Evolutionary conservation across 108 stramenopile genomes (phyloP).

Genomic region (Poteriospumella lacustris): DNA sequence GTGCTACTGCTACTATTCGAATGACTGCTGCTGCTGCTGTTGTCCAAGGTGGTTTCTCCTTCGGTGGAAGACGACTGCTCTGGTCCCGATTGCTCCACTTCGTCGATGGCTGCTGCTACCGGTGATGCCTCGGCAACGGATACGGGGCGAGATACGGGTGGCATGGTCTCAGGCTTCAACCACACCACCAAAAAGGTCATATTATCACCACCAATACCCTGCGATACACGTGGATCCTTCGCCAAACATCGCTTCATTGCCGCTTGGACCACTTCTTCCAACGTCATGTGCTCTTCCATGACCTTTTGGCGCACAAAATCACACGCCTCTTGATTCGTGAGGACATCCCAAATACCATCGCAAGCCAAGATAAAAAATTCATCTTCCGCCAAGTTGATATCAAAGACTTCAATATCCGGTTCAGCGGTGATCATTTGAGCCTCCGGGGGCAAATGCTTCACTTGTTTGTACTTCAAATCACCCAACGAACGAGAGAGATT

Average conservation of each 20-base stretch:
- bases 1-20: too few relatives aligned
- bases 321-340: constrained; percentile 68
- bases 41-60: too few relatives aligned
- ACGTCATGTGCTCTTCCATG: constrained; percentile 48
- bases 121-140: too few relatives aligned
- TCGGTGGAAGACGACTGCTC: too few relatives aligned
- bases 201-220: constrained; percentile 86
- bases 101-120: too few relatives aligned
- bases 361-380: constrained; percentile 59
- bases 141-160: too few relatives aligned
- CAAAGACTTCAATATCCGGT: constrained; percentile 43
- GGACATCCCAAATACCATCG: constrained; percentile 66
- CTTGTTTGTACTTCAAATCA: constrained; percentile 86
- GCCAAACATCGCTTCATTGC: constrained; percentile 75
- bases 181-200: constrained; percentile 84
- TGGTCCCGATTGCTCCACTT: too few relatives aligned
- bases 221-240: constrained; percentile 71
- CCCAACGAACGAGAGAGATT: constrained; percentile 88
- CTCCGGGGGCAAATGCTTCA: neutral
- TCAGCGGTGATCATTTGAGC: constrained; percentile 56
- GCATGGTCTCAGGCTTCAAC: too few relatives aligned
- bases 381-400: constrained; percentile 37
- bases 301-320: neutral
- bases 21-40: too few relatives aligned
- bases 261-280: constrained; percentile 65